Evolutionary conservation across 768 basidiomycete genomes (phyloP), one percentile per base, ranked within the genome.

Genomic region (Suillus alpinus): DNA sequence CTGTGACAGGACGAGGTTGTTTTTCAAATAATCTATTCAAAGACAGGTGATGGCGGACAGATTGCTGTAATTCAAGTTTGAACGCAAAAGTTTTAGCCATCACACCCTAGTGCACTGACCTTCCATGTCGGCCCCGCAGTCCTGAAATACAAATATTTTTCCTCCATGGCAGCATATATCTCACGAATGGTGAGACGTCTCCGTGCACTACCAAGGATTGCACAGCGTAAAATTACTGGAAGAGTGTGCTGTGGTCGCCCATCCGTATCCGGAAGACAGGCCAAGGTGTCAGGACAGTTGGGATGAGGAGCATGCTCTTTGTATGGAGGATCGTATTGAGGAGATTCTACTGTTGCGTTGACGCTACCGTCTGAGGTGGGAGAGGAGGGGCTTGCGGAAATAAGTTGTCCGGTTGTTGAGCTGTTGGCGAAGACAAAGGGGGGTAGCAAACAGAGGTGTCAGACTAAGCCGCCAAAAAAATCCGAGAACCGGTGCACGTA

Each of bases 111-210:
- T 9, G 32, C 34, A 65, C 75, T 59, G 68, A 91, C 91, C 84
- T 93, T 93, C 91, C 91, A 93, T 13, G 91, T 91, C 32, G 86
- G 82, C 37, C 91, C 91, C 41, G 91, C 89, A 16, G 85, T 87
- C 72, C 81, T 86, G 74, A 91, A 93, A 67, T 90, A 93, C 10
- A 84, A 82, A 68, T 92, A 93, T 73, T 93, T 93, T 36, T 82
- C 81, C 76, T 93, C 91, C 89, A 93, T 93, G 18, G 89, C 87
- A 10, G 88, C 88, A 66, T 93, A 93, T 60, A 93, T 92, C 68
- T 92, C 91, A 52, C 91, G 81, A 66, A 93, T 92, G 13, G 91
- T 93, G 32, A 93, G 78, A 26, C 90, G 84, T 68, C 87, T 85
- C 63, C 84, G 83, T 10, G 86, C 80, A 69, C 88, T 89, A 43